Percentiles rank a stretch among this genome's conserved stretches.
Conservation (phyloP, 805 yeast species). For the Maudiozyma barnettii region DNA sequence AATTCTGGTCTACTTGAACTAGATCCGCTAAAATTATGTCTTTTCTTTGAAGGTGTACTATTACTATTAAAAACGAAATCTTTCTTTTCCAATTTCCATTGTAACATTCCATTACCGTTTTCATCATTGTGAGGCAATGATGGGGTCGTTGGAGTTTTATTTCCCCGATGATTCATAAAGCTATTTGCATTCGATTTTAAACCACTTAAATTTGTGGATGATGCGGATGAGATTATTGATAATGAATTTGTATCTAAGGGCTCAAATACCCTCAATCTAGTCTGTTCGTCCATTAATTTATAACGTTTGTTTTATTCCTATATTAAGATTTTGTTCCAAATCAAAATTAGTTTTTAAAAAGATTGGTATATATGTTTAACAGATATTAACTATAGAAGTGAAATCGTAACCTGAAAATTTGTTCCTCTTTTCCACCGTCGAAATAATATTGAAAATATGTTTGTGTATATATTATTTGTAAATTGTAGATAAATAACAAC, state of each 20-base stretch:
- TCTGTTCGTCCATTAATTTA: conserved; percentile 8
- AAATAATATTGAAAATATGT: too few species aligned
- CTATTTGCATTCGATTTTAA: conserved; percentile 3
- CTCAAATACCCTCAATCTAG: conserved; percentile 15
- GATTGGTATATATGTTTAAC: too few species aligned
- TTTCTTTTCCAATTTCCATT: conserved; percentile 21
- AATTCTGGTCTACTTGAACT: conserved; percentile 2
- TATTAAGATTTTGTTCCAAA: too few species aligned
- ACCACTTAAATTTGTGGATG: conserved; percentile 9
- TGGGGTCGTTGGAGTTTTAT: conserved; percentile 10
- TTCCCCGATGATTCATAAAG: not conserved
- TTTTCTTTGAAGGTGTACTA: conserved; percentile 24
- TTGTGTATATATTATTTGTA: too few species aligned
- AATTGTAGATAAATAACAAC: too few species aligned
- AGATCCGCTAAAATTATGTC: not conserved
- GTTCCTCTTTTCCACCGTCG: too few species aligned
- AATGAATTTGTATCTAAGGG: conserved; percentile 22
- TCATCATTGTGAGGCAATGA: conserved; percentile 9
- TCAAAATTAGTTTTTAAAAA: too few species aligned
- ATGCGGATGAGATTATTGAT: conserved; percentile 16
- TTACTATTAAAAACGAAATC: conserved; percentile 25
- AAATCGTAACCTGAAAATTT: too few species aligned
- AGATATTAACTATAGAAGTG: too few species aligned
- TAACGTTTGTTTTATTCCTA: not conserved
- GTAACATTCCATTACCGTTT: conserved; percentile 10